Base-by-base conservation (phyloP, 1,139 yeast species). In the Saccharomyces hybrid region DNA sequence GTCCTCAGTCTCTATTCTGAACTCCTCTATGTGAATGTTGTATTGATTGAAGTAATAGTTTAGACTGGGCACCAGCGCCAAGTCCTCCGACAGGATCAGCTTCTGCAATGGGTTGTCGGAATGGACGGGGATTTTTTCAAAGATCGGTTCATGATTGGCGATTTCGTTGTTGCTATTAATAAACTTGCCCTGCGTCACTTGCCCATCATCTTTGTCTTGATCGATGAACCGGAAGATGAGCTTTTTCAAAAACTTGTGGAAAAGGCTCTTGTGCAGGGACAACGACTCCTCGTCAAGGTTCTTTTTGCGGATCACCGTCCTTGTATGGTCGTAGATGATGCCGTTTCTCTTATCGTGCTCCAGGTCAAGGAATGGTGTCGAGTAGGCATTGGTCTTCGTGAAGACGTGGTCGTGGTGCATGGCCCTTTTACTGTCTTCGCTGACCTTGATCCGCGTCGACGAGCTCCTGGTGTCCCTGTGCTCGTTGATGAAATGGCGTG, bases 1-100 rank as follows among this genome's bases (percentile, higher is more conserved):
- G 71, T 93, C 98, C n/a, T 76, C 73, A 0, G 98, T 91, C 6
- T 79, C 75, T 2, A 90, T 76, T 24, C 75, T 76, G 64, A 80
- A 81, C 56, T 79, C 83, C 55, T 78, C 79, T 46, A 89, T 73
- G 31, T 79, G 83, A 31, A 87, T 73, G 1, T 83, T 86, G 55
- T 84, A 72, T 49, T 83, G 76, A 50, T 74, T 72, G 11, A 86
- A 83, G 67, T 90, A 91, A 67, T 87, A 88, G 27, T 78, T 69
- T 53, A 90, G 71, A 58, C 83, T 82, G 8, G 78, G 73, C 1
- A 72, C 73, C 24, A 79, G 70, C 55, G 66, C 67, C 42, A 67
- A 56, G 52, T 73, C 75, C 46, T 63, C 64, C 9, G 58, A 61
- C 28, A 61, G 57, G 44, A 60, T 56, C 34, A 62, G 55, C 42